phyloP scores from a whole-genome alignment of 2,329 filamentous ascomycete species.

The Fusarium citri region DNA sequence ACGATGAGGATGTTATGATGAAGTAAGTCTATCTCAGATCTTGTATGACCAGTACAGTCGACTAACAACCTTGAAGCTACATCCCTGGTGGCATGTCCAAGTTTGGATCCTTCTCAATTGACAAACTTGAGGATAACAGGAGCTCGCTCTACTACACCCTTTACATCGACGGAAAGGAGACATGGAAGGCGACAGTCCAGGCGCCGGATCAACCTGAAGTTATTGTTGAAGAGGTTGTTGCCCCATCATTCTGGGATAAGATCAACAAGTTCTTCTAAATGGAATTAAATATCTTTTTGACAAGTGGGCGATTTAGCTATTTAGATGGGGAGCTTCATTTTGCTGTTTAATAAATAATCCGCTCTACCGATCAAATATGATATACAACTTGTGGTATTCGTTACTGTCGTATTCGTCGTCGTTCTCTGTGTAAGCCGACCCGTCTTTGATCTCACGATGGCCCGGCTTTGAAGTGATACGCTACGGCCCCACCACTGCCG shows the following conservation, averaged over 20 bases:
- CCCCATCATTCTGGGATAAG: conserved; percentile 61
- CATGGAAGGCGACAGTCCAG: conserved; percentile 74
- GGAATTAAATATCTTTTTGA: background rate
- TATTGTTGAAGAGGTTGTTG: conserved; percentile 42
- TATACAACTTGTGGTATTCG: background rate
- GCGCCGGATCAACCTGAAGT: conserved; percentile 53
- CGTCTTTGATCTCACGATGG: background rate
- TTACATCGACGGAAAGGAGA: conserved; percentile 83
- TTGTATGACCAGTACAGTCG: background rate
- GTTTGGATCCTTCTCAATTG: conserved; percentile 80
- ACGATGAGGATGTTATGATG: conserved; percentile 83
- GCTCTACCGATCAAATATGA: background rate
- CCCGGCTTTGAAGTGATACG: background rate
- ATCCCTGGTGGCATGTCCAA: conserved; percentile 89
- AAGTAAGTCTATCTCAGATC: conserved; percentile 71
- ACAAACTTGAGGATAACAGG: conserved; percentile 67
- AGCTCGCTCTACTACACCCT: conserved; percentile 83
- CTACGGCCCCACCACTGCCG: conserved; percentile 19
- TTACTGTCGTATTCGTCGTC: background rate
- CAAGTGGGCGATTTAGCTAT: background rate
- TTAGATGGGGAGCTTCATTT: background rate
- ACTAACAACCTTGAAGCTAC: conserved; percentile 62
- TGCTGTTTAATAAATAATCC: conserved; percentile 9
- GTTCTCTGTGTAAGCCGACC: background rate
- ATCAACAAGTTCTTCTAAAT: conserved; percentile 43